phyloP scores from a whole-genome alignment of 2,329 filamentous ascomycete genomes.

The Microsporum audouinii region DNA sequence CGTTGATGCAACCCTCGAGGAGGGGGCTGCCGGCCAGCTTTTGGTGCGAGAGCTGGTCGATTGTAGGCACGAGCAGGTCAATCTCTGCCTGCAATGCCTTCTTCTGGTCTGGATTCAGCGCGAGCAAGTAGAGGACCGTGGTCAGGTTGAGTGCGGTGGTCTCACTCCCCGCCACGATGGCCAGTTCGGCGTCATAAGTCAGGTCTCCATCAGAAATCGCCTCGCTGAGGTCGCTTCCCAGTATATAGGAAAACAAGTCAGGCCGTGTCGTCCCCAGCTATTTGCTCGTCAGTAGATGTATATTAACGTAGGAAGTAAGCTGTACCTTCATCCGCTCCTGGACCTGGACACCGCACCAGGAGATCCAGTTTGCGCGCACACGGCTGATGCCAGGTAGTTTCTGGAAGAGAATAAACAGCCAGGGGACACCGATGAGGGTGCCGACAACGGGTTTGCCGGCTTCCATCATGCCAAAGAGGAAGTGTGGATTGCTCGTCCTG shows the following conservation, averaged over 20 bases:
- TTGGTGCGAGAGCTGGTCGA: conserved; percentile 10
- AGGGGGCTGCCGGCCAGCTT: conserved; percentile 4
- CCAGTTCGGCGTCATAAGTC: conserved; percentile 6
- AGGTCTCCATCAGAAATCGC: conserved; percentile 1
- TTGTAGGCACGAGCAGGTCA: conserved; percentile 19
- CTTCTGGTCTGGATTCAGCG: conserved; percentile 20
- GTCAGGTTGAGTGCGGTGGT: conserved; percentile 25
- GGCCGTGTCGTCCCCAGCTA: conserved; percentile 4
- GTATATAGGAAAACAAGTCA: conserved; percentile 9
- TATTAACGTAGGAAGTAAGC: neutral
- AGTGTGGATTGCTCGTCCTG: conserved; percentile 13
- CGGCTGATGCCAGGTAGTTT: conserved; percentile 12
- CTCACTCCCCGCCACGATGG: conserved; percentile 21
- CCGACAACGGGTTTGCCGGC: conserved; percentile 15
- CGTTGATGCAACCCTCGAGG: conserved; percentile 16
- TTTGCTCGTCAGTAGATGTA: neutral
- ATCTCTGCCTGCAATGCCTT: conserved; percentile 23
- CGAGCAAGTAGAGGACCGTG: conserved; percentile 23
- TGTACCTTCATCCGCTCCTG: conserved; percentile 11
- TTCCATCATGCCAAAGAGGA: conserved; percentile 16
- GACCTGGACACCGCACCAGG: conserved; percentile 14
- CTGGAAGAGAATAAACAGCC: conserved; percentile 19
- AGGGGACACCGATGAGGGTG: conserved; percentile 15
- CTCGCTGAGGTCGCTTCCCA: neutral
- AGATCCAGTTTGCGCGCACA: conserved; percentile 11